These are phyloP conservation scores for Sicyos baderoa DNA, from an alignment of 306 rosid species.

Conservation along the genomic window DNA sequence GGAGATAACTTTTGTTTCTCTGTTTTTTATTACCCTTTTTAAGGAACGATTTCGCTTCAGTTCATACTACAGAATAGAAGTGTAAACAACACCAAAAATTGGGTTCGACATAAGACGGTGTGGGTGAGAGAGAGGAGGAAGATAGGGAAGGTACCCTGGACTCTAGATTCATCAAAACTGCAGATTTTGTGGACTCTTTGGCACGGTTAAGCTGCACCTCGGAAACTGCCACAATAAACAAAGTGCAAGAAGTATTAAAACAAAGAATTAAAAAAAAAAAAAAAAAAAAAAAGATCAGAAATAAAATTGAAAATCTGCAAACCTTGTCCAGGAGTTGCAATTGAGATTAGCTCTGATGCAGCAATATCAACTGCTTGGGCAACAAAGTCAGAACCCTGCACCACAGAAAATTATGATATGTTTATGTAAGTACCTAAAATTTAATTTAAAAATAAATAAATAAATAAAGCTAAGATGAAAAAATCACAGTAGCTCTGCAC, in stretches of 20 bases:
- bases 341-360: constrained; percentile 57
- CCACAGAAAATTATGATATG: constrained; percentile 14
- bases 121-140: background rate
- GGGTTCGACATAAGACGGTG: background rate
- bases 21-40: too few relatives aligned
- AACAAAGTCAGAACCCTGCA: constrained; percentile 62
- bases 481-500: too few relatives aligned
- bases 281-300: background rate
- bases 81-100: background rate
- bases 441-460: background rate
- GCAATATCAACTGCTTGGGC: constrained; percentile 63
- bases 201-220: constrained; percentile 82
- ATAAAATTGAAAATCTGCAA: constrained; percentile 12
- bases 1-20: background rate
- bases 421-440: background rate
- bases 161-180: constrained; percentile 93
- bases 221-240: constrained; percentile 41
- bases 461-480: background rate
- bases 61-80: background rate
- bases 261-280: background rate
- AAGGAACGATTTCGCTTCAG: background rate
- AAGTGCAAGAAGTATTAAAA: background rate
- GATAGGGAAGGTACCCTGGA: constrained; percentile 55
- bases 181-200: constrained; percentile 77
- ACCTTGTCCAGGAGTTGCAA: constrained; percentile 92